phyloP scores from a whole-genome alignment of 495 filamentous ascomycete genomes.

The Aspergillus bridgeri region DNA sequence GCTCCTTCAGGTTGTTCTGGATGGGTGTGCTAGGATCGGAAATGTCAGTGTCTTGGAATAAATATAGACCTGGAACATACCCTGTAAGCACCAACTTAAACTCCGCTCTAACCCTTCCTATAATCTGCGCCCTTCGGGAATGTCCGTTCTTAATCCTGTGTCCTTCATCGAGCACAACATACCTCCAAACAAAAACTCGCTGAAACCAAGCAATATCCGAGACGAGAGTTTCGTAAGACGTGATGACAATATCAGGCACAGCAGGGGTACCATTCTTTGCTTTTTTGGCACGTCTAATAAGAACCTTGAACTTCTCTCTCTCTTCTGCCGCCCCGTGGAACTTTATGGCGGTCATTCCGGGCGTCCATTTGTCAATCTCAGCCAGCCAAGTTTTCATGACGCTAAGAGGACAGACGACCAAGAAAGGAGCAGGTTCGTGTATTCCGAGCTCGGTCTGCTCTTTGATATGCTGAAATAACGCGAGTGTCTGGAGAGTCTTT shows the following conservation, averaged over 20 bases:
- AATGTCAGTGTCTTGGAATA: background rate
- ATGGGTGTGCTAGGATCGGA: slow-evolving; percentile 47
- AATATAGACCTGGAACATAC: slow-evolving; percentile 9
- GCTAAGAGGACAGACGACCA: slow-evolving; percentile 59
- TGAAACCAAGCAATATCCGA: slow-evolving; percentile 58
- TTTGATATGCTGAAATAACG: slow-evolving; percentile 51
- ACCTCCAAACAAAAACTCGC: slow-evolving; percentile 55
- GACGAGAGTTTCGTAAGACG: slow-evolving; percentile 59
- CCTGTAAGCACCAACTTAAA: slow-evolving; percentile 61
- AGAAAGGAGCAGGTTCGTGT: slow-evolving; percentile 46
- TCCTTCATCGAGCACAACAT: slow-evolving; percentile 57
- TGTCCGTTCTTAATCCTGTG: slow-evolving; percentile 60
- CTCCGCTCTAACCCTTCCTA: slow-evolving; percentile 52
- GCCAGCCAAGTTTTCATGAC: slow-evolving; percentile 55
- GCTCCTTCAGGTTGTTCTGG: slow-evolving; percentile 60
- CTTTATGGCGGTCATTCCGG: slow-evolving; percentile 50
- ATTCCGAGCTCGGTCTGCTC: slow-evolving; percentile 24
- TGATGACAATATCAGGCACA: slow-evolving; percentile 52
- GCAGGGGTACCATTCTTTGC: background rate
- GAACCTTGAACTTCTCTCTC: slow-evolving; percentile 32
- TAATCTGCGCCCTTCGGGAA: slow-evolving; percentile 45
- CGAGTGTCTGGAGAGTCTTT: slow-evolving; percentile 58
- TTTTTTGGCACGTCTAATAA: background rate
- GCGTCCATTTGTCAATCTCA: slow-evolving; percentile 58
- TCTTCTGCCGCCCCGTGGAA: slow-evolving; percentile 51